These are phyloP conservation scores for Pleurotus cornucopiae DNA, from an alignment of 768 basidiomycete genomes.

Conservation along the genomic window DNA sequence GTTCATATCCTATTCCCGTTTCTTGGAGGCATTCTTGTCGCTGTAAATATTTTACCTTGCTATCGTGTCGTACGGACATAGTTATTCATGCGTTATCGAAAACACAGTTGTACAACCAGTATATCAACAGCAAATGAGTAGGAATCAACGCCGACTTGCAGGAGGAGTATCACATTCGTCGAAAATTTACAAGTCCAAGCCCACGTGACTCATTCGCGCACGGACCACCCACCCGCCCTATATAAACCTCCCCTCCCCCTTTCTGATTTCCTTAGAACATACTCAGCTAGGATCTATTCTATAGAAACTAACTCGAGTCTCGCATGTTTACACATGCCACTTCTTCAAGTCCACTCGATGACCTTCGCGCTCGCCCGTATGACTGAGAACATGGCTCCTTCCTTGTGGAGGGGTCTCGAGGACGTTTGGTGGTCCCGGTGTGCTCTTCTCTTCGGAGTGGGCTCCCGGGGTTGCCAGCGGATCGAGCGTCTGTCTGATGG, in stretches of 20 bases:
- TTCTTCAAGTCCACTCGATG: conserved; percentile 62
- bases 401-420: conserved; percentile 36
- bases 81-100: too few relatives aligned
- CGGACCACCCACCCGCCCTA: conserved; percentile 28
- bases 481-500: conserved; percentile 53
- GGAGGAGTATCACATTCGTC: too few relatives aligned
- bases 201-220: conserved; percentile 19
- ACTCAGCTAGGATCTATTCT: conserved; percentile 72
- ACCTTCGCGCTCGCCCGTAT: conserved; percentile 51
- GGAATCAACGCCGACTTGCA: too few relatives aligned
- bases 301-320: conserved; percentile 70
- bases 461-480: conserved; percentile 33
- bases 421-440: conserved; percentile 41
- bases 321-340: conserved; percentile 68
- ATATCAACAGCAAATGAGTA: too few relatives aligned
- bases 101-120: too few relatives aligned
- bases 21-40: too few relatives aligned
- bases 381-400: conserved; percentile 50
- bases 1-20: too few relatives aligned
- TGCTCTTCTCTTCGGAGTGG: conserved; percentile 18
- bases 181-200: too few relatives aligned
- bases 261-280: conserved; percentile 47
- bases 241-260: conserved; percentile 23
- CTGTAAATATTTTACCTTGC: too few relatives aligned
- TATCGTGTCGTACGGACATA: too few relatives aligned